Conservation (phyloP, 2,329 filamentous ascomycete genomes). For the Scedosporium aurantiacum region DNA sequence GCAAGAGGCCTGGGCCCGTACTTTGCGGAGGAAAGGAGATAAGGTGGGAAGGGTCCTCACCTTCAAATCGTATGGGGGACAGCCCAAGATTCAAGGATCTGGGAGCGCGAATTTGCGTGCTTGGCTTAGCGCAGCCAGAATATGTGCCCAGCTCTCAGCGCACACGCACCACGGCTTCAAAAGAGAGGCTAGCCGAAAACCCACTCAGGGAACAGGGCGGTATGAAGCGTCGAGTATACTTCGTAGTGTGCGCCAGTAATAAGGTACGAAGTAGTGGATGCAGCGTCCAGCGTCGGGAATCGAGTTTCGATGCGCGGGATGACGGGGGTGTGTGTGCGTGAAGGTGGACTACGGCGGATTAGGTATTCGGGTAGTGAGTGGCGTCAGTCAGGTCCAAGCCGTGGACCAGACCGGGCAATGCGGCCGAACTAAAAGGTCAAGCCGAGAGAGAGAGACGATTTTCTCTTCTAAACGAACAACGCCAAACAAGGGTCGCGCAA, state of each 20-base stretch:
- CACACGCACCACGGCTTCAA: neutral
- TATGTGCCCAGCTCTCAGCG: neutral
- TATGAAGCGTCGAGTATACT: neutral
- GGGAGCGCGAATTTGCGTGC: neutral
- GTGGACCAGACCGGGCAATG: neutral
- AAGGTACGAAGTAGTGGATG: neutral
- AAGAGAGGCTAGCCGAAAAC: neutral
- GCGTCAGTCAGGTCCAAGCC: neutral
- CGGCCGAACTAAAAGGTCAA: slow-evolving; percentile 1
- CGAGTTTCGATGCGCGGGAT: neutral
- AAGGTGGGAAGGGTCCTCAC: neutral
- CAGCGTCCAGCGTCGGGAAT: neutral
- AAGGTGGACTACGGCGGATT: neutral
- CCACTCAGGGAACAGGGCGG: neutral
- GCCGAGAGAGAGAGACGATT: neutral
- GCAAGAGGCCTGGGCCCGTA: neutral
- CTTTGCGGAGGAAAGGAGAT: neutral
- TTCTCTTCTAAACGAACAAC: neutral
- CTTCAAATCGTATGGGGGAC: neutral
- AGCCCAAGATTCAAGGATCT: neutral
- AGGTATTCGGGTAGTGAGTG: neutral
- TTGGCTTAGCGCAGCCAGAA: neutral
- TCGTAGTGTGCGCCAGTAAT: too few relatives aligned
- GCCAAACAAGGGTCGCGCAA: neutral
- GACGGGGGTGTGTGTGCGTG: neutral